phyloP scores from a whole-genome alignment of 768 basidiomycete species.

The Lepiota venenata region DNA sequence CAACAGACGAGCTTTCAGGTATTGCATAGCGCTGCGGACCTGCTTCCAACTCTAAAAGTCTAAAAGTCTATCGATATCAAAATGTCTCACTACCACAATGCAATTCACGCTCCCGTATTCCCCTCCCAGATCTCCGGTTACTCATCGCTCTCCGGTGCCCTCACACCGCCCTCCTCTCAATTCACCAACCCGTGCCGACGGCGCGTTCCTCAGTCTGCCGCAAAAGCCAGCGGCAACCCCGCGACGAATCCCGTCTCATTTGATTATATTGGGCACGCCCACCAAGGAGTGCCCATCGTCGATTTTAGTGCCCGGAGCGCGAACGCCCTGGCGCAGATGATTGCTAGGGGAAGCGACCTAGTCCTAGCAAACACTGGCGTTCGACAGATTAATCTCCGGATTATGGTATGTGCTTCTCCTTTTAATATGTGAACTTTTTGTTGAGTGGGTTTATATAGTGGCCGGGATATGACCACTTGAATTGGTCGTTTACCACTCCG shows the following conservation, averaged over 20 bases:
- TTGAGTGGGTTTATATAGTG: background rate
- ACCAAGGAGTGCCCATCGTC: constrained; percentile 44
- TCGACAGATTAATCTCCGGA: constrained; percentile 31
- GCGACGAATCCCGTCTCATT: constrained; percentile 32
- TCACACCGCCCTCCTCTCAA: constrained; percentile 15
- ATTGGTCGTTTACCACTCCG: constrained; percentile 12
- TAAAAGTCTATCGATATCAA: constrained; percentile 4
- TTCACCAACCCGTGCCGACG: constrained; percentile 31
- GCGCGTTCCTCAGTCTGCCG: constrained; percentile 32
- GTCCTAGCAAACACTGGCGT: constrained; percentile 34
- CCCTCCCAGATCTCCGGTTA: constrained; percentile 25
- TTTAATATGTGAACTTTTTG: too few species aligned
- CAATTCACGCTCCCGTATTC: constrained; percentile 38
- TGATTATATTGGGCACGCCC: constrained; percentile 36
- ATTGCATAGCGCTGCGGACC: background rate
- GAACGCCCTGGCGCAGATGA: constrained; percentile 30
- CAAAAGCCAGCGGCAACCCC: constrained; percentile 20
- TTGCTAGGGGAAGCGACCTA: constrained; percentile 35
- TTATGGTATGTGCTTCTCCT: constrained; percentile 27
- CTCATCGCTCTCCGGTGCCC: constrained; percentile 24
- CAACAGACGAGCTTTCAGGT: background rate
- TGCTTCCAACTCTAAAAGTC: background rate
- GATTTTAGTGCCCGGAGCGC: constrained; percentile 37
- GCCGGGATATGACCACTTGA: constrained; percentile 14
- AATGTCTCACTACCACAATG: constrained; percentile 31